phyloP scores from a whole-genome alignment of 177 flowering plant genomes.

The Vitis hybrid region DNA sequence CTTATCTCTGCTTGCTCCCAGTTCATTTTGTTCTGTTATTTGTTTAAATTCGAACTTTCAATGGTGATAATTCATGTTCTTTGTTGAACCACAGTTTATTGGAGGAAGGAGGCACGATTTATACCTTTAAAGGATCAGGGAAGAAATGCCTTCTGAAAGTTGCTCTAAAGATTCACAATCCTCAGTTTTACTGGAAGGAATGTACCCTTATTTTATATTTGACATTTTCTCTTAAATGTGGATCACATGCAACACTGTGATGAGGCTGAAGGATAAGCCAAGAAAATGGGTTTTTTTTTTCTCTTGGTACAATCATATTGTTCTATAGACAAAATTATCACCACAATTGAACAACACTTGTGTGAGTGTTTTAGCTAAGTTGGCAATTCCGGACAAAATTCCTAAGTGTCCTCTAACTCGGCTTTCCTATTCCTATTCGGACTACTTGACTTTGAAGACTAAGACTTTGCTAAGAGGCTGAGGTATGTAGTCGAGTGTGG shows the following conservation, averaged over 20 bases:
- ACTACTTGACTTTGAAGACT: too few species aligned
- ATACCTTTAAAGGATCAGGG: constrained; percentile 64
- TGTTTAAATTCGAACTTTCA: neutral
- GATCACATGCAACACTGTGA: too few species aligned
- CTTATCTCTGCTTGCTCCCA: too few species aligned
- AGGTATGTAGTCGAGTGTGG: too few species aligned
- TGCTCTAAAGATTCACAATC: constrained; percentile 65
- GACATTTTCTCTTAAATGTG: neutral
- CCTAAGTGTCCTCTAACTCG: too few species aligned
- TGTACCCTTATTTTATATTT: neutral
- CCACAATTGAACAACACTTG: neutral
- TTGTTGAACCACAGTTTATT: constrained; percentile 42
- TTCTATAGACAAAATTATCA: neutral
- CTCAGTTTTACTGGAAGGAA: constrained; percentile 96
- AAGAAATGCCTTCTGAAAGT: constrained; percentile 48
- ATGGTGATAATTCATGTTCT: constrained; percentile 3
- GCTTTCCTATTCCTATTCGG: too few species aligned
- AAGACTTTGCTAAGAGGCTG: too few species aligned
- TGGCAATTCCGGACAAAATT: too few species aligned
- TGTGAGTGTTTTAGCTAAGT: too few species aligned
- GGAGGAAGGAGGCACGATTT: constrained; percentile 90
- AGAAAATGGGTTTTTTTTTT: neutral
- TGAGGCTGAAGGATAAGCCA: too few species aligned
- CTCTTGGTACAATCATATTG: neutral
- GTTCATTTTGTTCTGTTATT: too few species aligned